These are phyloP conservation scores for Cladosporium halotolerans DNA, from an alignment of 2,329 filamentous ascomycete genomes.

Conservation along the genomic window DNA sequence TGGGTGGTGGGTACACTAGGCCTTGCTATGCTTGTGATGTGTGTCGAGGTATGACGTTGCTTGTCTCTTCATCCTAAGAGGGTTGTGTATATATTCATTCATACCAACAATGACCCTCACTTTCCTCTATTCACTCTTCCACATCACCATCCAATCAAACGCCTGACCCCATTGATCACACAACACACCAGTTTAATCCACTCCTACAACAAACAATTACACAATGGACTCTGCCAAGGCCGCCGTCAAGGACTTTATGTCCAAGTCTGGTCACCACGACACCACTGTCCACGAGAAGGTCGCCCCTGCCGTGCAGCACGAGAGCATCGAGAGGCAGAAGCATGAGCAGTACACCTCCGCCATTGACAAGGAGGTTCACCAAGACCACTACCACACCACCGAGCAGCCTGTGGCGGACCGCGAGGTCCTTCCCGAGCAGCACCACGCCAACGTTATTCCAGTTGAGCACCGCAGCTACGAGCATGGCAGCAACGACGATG, in stretches of 20 bases:
- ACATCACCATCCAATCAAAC: background rate
- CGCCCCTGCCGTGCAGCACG: constrained; percentile 54
- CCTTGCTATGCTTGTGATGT: too few species aligned
- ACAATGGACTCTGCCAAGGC: constrained; percentile 61
- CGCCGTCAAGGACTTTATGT: constrained; percentile 55
- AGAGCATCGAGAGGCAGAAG: constrained; percentile 53
- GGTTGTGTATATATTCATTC: constrained; percentile 6
- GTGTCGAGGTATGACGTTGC: background rate
- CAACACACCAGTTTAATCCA: background rate
- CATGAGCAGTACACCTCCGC: constrained; percentile 54
- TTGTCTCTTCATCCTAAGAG: background rate
- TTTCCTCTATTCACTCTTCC: background rate
- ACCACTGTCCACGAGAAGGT: constrained; percentile 65
- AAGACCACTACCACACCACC: constrained; percentile 66
- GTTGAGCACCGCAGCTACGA: constrained; percentile 57
- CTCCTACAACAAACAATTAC: constrained; percentile 13
- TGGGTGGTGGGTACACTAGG: background rate
- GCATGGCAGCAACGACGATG: constrained; percentile 50
- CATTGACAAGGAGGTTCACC: constrained; percentile 63
- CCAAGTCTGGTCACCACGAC: constrained; percentile 57
- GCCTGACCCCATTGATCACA: constrained; percentile 3
- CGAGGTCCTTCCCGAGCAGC: constrained; percentile 55
- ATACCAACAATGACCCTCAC: background rate
- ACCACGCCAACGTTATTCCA: constrained; percentile 52
- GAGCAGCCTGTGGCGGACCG: constrained; percentile 57